Evolutionary conservation across 108 stramenopile species (phyloP), one percentile per base, ranked within the genome.

Genomic region (Skeletonema grethae): DNA sequence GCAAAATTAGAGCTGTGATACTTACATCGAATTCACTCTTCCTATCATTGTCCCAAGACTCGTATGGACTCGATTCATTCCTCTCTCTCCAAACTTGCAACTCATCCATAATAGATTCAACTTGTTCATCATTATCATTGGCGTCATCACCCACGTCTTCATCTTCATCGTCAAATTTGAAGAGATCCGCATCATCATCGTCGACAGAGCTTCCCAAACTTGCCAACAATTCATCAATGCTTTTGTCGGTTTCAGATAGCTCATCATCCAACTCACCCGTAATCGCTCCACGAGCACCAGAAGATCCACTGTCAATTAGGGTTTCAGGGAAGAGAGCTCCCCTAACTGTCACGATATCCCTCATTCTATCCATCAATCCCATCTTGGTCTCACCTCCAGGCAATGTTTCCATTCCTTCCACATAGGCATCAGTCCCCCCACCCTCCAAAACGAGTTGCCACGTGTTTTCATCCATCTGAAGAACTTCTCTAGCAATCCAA

Each of bases 251-350:
- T 22, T 66, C 80, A 66, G 67, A 66, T 39, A 29, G 12, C 10
- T 77, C 80, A 35, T 61, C 65, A 34, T 69, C 70, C 78, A 77
- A 66, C 28, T 70, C 80, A 12, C 48, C 67, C 35, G 22, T 36
- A 11, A 73, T 20, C 15, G 56, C 61, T 24, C 46, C 65, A 25
- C 53, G 76, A 32, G 2, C 61, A 9, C 59, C 75, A 22, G n/a
- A 64, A 57, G 28, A 38, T 59, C 55, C 60, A 45, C 57, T 69
- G 50, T 67, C 63, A 28, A 13, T 70, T n/a, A 36, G 57, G 1
- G 93, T 94, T 76, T 94, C 93, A 7, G 93, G 93, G 72, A 94
- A 94, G 62, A 94, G 79, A 20, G 93, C 82, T 48, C 82, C 82
- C 28, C 93, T 82, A 4, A 87, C 86, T 66, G 76, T 64, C 5